These are phyloP conservation scores for Ophiocordyceps camponoti-floridani DNA, from an alignment of 2,329 filamentous ascomycete species.

Conservation along the genomic window DNA sequence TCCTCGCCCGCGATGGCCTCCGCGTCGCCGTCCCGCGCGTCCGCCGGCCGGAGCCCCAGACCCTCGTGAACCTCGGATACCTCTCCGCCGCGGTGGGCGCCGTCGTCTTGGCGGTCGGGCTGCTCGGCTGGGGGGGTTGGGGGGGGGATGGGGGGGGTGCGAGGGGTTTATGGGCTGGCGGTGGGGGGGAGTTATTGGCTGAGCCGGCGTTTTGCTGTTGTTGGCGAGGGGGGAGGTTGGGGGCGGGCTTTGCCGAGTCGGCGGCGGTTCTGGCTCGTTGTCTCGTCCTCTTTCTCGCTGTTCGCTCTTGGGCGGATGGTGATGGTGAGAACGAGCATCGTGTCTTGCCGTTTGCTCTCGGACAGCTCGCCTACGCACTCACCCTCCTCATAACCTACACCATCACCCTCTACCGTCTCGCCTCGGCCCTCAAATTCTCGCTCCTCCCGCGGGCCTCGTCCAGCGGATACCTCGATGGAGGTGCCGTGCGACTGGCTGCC, in stretches of 20 bases:
- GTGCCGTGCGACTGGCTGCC: constrained; percentile 54
- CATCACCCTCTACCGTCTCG: constrained; percentile 37
- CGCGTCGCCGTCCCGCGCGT: constrained; percentile 76
- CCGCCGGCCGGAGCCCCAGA: constrained; percentile 37
- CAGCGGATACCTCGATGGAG: constrained; percentile 44
- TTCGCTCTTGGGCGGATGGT: constrained; percentile 37
- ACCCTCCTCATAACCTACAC: constrained; percentile 54
- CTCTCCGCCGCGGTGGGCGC: constrained; percentile 46
- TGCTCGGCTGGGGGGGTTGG: constrained; percentile 11
- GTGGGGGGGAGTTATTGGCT: constrained; percentile 55
- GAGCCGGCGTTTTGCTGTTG: constrained; percentile 83
- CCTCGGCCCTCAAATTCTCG: constrained; percentile 45
- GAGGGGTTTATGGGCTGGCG: constrained; percentile 33
- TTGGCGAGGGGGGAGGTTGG: constrained; percentile 69
- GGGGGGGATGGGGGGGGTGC: constrained; percentile 17
- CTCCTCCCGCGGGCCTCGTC: constrained; percentile 31
- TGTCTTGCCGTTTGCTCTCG: constrained; percentile 74
- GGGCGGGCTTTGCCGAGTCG: constrained; percentile 68
- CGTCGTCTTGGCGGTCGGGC: constrained; percentile 31
- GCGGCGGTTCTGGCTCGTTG: constrained; percentile 64
- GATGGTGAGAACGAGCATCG: not conserved
- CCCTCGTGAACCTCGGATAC: constrained; percentile 78
- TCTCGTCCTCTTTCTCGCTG: constrained; percentile 51
- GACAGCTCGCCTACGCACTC: constrained; percentile 61
- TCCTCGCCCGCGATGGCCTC: constrained; percentile 82